Evolutionary conservation across 495 filamentous ascomycete species (phyloP).

Genomic region (Aspergillus baeticus): DNA sequence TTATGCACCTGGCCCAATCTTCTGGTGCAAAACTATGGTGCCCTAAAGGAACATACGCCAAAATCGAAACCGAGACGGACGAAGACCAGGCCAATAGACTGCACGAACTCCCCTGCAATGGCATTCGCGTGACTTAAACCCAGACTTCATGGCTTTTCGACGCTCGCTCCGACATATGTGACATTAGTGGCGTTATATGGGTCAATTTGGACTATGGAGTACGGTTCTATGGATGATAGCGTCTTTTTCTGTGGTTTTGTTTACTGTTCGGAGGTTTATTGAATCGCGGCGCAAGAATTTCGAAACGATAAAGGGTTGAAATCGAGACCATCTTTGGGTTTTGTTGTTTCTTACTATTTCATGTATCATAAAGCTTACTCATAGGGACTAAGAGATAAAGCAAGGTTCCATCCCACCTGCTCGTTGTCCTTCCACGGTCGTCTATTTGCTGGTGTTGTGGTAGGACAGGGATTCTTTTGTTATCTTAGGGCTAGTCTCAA

Average conservation of each 20-base stretch:
- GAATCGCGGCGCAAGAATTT: neutral
- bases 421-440: no score
- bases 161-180: neutral
- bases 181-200: neutral
- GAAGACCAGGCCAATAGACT: neutral
- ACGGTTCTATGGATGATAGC: neutral
- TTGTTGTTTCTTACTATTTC: neutral
- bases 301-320: neutral
- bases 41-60: neutral
- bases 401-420: neutral
- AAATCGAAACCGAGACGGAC: neutral
- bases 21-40: constrained; percentile 19
- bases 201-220: neutral
- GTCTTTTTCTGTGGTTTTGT: neutral
- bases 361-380: neutral
- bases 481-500: no score
- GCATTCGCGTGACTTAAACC: constrained; percentile 9
- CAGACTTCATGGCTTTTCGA: neutral
- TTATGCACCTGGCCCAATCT: constrained; percentile 8
- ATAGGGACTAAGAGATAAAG: neutral
- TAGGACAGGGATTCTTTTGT: no score
- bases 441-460: no score
- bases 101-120: constrained; percentile 7
- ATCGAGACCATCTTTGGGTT: constrained; percentile 3
- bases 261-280: neutral